A percentile compares a stretch with the other conserved stretches of the same genome.
Conservation (phyloP, 768 basidiomycete genomes). For the Tremella yokohamensis region DNA sequence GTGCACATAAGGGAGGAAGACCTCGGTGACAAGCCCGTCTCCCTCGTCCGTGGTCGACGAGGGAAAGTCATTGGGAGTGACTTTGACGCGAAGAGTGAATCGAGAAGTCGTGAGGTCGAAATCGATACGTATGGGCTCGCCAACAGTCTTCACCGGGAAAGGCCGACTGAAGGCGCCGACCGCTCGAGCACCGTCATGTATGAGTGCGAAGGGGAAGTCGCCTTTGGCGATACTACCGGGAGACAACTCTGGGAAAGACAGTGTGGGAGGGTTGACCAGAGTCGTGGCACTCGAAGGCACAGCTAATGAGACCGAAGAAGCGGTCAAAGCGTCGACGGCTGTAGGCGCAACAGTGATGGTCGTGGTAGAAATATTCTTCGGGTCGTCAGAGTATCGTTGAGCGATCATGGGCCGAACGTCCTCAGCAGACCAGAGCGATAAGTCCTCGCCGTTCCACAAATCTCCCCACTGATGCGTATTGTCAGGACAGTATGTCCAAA, state of each 20-base stretch:
- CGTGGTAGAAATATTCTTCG: background rate
- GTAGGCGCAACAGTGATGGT: too few relatives aligned
- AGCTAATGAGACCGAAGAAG: constrained; percentile 15
- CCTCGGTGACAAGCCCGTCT: constrained; percentile 69
- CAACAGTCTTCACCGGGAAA: constrained; percentile 72
- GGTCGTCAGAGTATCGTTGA: constrained; percentile 6
- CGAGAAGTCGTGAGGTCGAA: constrained; percentile 71
- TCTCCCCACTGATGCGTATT: constrained; percentile 86
- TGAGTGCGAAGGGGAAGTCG: too few relatives aligned
- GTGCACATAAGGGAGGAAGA: constrained; percentile 86
- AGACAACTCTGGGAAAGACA: too few relatives aligned
- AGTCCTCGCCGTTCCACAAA: constrained; percentile 93
- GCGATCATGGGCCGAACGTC: constrained; percentile 53
- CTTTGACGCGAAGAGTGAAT: constrained; percentile 68
- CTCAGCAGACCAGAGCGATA: constrained; percentile 79
- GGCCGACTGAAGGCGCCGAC: constrained; percentile 80
- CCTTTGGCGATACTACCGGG: background rate
- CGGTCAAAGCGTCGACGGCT: background rate
- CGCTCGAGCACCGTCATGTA: constrained; percentile 82
- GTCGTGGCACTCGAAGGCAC: too few relatives aligned
- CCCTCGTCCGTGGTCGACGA: constrained; percentile 21
- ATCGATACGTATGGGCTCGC: constrained; percentile 61
- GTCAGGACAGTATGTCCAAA: constrained; percentile 57
- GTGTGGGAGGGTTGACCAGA: too few relatives aligned
- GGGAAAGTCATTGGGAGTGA: constrained; percentile 59